Evolutionary conservation across 2,329 filamentous ascomycete genomes (phyloP).

Genomic region (Arthrobotrys sinensis): DNA sequence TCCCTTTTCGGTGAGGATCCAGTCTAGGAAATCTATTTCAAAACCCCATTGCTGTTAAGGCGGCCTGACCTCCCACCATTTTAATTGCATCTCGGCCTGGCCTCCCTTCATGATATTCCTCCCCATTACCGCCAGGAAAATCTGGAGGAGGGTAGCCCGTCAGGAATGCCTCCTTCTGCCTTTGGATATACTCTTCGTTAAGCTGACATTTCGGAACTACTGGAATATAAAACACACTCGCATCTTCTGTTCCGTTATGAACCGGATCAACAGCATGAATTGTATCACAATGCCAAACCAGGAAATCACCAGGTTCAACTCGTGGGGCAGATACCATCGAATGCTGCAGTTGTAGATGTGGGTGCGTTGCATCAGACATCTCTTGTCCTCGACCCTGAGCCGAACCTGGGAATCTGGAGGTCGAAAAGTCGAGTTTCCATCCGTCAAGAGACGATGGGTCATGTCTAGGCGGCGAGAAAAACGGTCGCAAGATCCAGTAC

Average conservation of each 20-base stretch:
- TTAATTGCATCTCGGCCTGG: constrained; percentile 24
- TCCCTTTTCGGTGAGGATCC: constrained; percentile 13
- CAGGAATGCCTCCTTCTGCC: constrained; percentile 80
- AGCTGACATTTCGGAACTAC: constrained; percentile 83
- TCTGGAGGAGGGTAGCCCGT: constrained; percentile 78
- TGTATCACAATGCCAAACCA: constrained; percentile 85
- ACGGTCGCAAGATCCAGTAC: constrained; percentile 86
- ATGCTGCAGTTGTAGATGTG: constrained; percentile 77
- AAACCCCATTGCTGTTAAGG: constrained; percentile 55
- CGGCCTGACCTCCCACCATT: constrained; percentile 36
- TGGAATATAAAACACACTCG: constrained; percentile 90
- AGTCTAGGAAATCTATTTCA: constrained; percentile 12
- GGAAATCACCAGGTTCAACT: constrained; percentile 81
- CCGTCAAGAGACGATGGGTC: constrained; percentile 68
- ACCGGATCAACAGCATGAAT: constrained; percentile 88
- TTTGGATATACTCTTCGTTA: constrained; percentile 79
- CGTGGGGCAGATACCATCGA: constrained; percentile 81
- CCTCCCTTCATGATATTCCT: constrained; percentile 71
- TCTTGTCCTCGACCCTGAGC: constrained; percentile 79
- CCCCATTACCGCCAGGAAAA: constrained; percentile 80
- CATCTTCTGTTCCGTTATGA: constrained; percentile 80
- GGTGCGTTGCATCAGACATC: constrained; percentile 76
- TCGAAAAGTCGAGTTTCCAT: constrained; percentile 69
- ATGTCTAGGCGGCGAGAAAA: constrained; percentile 76
- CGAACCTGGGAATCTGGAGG: constrained; percentile 78